These are phyloP conservation scores for Globisporangium camurandrum DNA, from an alignment of 352 stramenopile genomes.

Conservation along the genomic window DNA sequence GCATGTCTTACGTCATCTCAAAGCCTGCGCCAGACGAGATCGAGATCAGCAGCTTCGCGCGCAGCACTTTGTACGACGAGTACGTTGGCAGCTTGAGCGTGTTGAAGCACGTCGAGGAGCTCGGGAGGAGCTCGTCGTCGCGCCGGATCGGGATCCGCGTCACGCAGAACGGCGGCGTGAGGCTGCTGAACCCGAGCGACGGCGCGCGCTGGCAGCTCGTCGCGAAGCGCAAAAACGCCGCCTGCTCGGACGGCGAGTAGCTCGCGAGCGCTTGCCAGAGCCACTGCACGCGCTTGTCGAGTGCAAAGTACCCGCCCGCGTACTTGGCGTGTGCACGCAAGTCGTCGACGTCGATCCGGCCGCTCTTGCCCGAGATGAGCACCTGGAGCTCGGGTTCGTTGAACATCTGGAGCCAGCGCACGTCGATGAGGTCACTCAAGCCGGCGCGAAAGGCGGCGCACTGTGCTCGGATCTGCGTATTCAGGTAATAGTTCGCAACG, in stretches of 20 bases:
- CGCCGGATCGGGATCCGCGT: constrained; percentile 51
- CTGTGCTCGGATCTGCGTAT: constrained; percentile 86
- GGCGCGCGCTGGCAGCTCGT: too few species aligned
- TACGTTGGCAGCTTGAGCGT: constrained; percentile 96
- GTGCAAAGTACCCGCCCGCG: too few species aligned
- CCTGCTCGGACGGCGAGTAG: too few species aligned
- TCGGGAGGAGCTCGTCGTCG: constrained; percentile 87
- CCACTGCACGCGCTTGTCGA: too few species aligned
- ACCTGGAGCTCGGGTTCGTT: too few species aligned
- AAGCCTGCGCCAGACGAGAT: constrained; percentile 94
- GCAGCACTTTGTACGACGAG: constrained; percentile 90
- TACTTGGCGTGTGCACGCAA: too few species aligned
- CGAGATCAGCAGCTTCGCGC: constrained; percentile 90
- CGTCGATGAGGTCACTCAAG: constrained; percentile 91
- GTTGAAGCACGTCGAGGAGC: constrained; percentile 97
- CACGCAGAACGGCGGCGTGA: constrained; percentile 94
- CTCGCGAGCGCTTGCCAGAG: too few species aligned
- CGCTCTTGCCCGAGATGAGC: too few species aligned
- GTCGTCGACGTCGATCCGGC: too few species aligned
- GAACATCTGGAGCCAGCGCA: too few species aligned
- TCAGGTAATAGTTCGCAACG: too few species aligned
- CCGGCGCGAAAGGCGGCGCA: constrained; percentile 90
- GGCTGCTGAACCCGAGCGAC: constrained; percentile 89
- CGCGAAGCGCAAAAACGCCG: too few species aligned
- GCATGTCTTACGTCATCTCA: constrained; percentile 93